Evolutionary conservation across 2,329 filamentous ascomycete species (phyloP).

Genomic region (Fusarium scirpi): DNA sequence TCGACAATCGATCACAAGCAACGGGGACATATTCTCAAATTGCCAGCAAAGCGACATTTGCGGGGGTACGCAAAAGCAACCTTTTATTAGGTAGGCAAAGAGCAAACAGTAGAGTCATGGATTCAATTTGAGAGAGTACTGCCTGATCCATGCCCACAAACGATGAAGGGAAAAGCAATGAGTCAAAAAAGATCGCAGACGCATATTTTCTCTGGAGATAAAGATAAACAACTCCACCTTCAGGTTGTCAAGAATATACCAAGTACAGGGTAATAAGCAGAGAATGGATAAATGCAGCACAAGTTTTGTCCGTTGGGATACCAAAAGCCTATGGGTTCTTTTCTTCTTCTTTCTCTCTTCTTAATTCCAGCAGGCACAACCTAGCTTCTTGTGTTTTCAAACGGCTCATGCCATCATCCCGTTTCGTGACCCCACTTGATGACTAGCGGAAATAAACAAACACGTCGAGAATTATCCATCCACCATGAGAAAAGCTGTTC

Average conservation of each 20-base stretch:
- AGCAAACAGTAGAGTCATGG: not conserved
- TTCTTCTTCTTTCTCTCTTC: not conserved
- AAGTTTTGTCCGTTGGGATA: not conserved
- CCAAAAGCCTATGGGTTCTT: not conserved
- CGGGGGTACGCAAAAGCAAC: not conserved
- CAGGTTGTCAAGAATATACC: not conserved
- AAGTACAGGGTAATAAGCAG: not conserved
- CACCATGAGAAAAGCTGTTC: not conserved
- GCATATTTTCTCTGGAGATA: not conserved
- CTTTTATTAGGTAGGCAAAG: not conserved
- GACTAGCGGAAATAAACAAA: conserved; percentile 3
- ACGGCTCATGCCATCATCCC: not conserved
- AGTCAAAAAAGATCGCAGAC: not conserved
- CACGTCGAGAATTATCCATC: not conserved
- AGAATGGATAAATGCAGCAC: not conserved
- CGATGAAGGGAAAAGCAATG: not conserved
- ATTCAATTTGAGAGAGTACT: not conserved
- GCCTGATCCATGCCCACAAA: not conserved
- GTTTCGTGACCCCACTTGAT: not conserved
- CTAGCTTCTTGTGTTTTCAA: not conserved
- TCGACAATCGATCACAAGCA: not conserved
- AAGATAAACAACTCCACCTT: not conserved
- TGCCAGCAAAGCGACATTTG: not conserved
- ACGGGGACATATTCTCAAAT: not conserved
- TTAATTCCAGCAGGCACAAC: not conserved